Conservation (phyloP, 2,329 filamentous ascomycete species). For the Cercospora sp. region DNA sequence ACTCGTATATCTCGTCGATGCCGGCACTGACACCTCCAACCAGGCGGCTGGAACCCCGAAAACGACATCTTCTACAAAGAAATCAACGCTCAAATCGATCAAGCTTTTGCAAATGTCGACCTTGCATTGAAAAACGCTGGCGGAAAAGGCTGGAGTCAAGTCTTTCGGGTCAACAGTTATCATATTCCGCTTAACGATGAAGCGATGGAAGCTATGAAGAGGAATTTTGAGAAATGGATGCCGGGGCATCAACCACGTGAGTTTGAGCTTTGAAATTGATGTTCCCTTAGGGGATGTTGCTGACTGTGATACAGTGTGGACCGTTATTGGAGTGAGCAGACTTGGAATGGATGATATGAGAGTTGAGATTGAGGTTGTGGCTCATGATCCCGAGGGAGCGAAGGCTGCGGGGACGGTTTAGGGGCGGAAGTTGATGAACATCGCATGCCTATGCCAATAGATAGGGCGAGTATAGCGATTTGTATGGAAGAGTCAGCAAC, state of each 20-base stretch:
- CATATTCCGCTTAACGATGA: conserved; percentile 29
- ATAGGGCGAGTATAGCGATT: too few relatives aligned
- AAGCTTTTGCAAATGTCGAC: not conserved
- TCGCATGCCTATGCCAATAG: too few relatives aligned
- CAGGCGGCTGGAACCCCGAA: not conserved
- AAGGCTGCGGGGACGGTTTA: not conserved
- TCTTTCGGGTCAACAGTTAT: conserved; percentile 37
- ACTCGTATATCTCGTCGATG: too few relatives aligned
- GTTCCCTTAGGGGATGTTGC: too few relatives aligned
- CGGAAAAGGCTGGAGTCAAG: not conserved
- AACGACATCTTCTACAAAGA: not conserved
- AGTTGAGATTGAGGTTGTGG: conserved; percentile 59
- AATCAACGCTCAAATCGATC: not conserved
- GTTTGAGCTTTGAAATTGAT: too few relatives aligned
- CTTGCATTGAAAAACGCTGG: not conserved
- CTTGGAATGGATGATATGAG: conserved; percentile 55
- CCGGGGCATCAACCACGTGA: conserved; percentile 55
- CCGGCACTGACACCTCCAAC: not conserved
- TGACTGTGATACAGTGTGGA: conserved; percentile 40
- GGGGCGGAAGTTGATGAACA: not conserved
- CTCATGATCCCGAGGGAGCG: conserved; percentile 22
- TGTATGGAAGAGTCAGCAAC: too few relatives aligned
- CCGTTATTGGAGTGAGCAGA: conserved; percentile 52
- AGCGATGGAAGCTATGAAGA: conserved; percentile 45
- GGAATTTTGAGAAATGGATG: conserved; percentile 51